phyloP scores from a whole-genome alignment of 2,329 filamentous ascomycete genomes.

The Hortaea werneckii region DNA sequence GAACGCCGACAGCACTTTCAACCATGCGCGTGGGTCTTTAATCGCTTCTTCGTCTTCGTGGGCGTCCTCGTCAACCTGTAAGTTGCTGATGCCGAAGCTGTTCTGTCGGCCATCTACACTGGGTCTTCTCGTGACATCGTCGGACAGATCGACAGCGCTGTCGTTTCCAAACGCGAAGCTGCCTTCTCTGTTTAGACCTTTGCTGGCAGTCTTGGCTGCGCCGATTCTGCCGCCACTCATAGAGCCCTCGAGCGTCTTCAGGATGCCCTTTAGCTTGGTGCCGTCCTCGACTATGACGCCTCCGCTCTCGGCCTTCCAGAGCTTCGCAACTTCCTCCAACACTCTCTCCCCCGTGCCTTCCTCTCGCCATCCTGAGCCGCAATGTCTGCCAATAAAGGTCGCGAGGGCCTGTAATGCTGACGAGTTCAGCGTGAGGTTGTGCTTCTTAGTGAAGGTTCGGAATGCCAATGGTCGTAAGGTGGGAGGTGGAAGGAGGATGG shows the following conservation, averaged over 20 bases:
- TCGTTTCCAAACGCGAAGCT: slow-evolving; percentile 52
- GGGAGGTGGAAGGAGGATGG: slow-evolving; percentile 78
- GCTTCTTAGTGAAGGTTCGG: slow-evolving; percentile 92
- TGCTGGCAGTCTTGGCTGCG: slow-evolving; percentile 34
- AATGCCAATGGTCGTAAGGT: slow-evolving; percentile 86
- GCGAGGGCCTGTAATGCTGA: slow-evolving; percentile 77
- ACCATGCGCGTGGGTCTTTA: slow-evolving; percentile 67
- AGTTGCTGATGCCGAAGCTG: slow-evolving; percentile 49
- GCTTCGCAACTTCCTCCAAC: slow-evolving; percentile 79
- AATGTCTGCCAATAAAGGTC: slow-evolving; percentile 83
- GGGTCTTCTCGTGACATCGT: slow-evolving; percentile 18
- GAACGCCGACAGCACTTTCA: slow-evolving; percentile 74
- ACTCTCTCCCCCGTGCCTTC: slow-evolving; percentile 87
- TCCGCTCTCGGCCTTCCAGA: slow-evolving; percentile 83
- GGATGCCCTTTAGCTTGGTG: slow-evolving; percentile 63
- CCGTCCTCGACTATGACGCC: slow-evolving; percentile 82
- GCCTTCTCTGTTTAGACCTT: slow-evolving; percentile 48
- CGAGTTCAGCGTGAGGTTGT: slow-evolving; percentile 85
- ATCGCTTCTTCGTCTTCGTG: slow-evolving; percentile 49
- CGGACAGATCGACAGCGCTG: slow-evolving; percentile 12
- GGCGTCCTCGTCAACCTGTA: slow-evolving; percentile 43
- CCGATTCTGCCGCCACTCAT: slow-evolving; percentile 76
- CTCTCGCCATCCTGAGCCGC: slow-evolving; percentile 92
- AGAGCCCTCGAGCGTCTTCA: slow-evolving; percentile 73
- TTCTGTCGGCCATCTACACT: slow-evolving; percentile 40